Conservation (phyloP, 2,329 filamentous ascomycete species). For the Pseudogymnoascus destructans region DNA sequence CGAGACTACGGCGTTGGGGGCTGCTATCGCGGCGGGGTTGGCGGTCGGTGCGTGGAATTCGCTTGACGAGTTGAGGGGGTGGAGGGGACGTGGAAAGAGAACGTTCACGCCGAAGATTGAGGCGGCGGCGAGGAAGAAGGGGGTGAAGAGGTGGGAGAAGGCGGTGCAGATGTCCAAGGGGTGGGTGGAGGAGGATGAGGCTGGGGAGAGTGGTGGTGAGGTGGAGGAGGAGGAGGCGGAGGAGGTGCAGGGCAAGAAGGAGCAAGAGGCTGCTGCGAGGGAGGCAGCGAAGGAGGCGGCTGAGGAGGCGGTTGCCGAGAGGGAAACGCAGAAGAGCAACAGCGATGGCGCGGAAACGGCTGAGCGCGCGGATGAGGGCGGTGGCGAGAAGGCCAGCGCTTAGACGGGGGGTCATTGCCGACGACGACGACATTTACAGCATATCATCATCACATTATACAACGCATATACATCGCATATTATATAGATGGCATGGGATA, state of each 20-base stretch:
- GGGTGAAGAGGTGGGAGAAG: constrained; percentile 61
- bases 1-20: constrained; percentile 70
- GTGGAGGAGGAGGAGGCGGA: background rate
- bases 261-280: background rate
- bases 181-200: constrained; percentile 34
- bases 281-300: background rate
- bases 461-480: background rate
- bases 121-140: constrained; percentile 42
- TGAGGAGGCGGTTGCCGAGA: background rate
- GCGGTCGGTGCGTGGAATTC: constrained; percentile 62
- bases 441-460: background rate
- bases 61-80: constrained; percentile 56
- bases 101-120: constrained; percentile 55
- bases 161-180: constrained; percentile 69
- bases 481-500: background rate
- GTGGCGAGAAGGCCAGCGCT: background rate
- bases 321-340: background rate
- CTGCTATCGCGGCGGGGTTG: constrained; percentile 71
- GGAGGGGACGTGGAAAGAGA: constrained; percentile 57
- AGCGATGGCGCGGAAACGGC: too few species aligned
- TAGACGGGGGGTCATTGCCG: background rate
- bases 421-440: background rate
- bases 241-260: background rate
- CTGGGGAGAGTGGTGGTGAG: background rate
- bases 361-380: background rate